A percentile compares a stretch with the other conserved stretches of the same genome.
Evolutionary conservation across 1,284 basidiomycete species (phyloP).

Genomic region (Xerocomus amazonicus): DNA sequence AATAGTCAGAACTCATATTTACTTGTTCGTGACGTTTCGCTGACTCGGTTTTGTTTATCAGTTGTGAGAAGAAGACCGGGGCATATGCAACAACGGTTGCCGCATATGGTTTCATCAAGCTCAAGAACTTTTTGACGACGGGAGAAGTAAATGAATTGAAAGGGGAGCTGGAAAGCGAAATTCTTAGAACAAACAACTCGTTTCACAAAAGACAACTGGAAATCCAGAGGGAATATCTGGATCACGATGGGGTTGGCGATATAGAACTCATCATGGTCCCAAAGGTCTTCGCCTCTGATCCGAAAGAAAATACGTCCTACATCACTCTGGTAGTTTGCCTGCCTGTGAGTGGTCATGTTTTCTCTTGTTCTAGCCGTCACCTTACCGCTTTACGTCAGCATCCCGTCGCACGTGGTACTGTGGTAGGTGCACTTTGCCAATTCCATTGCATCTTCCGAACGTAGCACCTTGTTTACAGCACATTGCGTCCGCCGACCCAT

Average conservation of each 20-base stretch:
- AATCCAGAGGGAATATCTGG: constrained; percentile 12
- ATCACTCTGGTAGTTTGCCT: constrained; percentile 13
- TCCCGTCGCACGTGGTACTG: constrained; percentile 1
- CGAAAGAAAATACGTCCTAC: constrained; percentile 15
- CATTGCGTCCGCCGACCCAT: constrained; percentile 14
- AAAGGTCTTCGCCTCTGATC: constrained; percentile 11
- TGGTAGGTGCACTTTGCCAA: not conserved
- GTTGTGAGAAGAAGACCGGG: constrained; percentile 13
- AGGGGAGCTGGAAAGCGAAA: constrained; percentile 11
- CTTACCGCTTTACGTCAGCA: constrained; percentile 5
- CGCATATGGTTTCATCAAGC: constrained; percentile 19
- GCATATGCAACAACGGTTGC: constrained; percentile 18
- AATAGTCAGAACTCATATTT: constrained; percentile 14
- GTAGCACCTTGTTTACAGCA: constrained; percentile 8
- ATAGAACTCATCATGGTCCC: constrained; percentile 22
- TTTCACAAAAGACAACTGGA: constrained; percentile 17
- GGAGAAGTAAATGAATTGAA: constrained; percentile 17
- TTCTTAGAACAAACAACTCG: constrained; percentile 1
- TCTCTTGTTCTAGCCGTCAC: not conserved
- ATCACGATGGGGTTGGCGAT: constrained; percentile 9
- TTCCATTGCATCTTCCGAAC: not conserved
- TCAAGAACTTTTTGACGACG: constrained; percentile 14
- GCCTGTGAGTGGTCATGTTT: constrained; percentile 7
- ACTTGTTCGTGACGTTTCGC: not conserved
- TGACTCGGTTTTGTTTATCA: constrained; percentile 1